A percentile compares a stretch with the other conserved stretches of the same genome.
Conservation (phyloP, 2,329 filamentous ascomycete genomes). For the Ceratocystis huliohia region DNA sequence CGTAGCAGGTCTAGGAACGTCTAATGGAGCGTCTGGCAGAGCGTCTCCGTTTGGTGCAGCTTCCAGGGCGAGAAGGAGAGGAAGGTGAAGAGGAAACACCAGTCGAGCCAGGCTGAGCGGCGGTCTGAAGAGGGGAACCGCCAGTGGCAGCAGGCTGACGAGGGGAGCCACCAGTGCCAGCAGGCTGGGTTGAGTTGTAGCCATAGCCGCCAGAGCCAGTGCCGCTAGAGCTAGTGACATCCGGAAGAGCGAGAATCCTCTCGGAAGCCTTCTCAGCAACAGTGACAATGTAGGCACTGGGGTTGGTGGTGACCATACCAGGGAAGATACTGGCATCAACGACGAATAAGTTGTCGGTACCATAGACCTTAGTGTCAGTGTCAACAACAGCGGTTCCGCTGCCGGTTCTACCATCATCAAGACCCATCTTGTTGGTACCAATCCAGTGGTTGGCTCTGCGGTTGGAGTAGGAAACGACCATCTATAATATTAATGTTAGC, state of each 20-base stretch:
- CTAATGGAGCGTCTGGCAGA: background rate
- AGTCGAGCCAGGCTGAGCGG: background rate
- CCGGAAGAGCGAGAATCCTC: constrained; percentile 20
- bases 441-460: constrained; percentile 42
- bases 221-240: background rate
- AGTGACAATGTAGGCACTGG: constrained; percentile 50
- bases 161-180: background rate
- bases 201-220: background rate
- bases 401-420: constrained; percentile 38
- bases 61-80: background rate
- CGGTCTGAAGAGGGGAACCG: background rate
- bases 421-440: constrained; percentile 49
- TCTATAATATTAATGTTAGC: constrained; percentile 13
- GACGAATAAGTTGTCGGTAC: constrained; percentile 55
- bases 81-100: background rate
- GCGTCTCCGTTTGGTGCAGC: constrained; percentile 2
- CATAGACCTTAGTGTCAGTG: constrained; percentile 49
- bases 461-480: constrained; percentile 30
- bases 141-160: background rate
- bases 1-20: background rate
- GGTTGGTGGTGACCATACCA: constrained; percentile 56
- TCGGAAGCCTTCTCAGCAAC: constrained; percentile 49
- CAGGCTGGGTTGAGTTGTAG: background rate
- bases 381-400: constrained; percentile 50
- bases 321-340: constrained; percentile 59